Conservation (phyloP, 495 filamentous ascomycete species). For the Cudoniella acicularis region DNA sequence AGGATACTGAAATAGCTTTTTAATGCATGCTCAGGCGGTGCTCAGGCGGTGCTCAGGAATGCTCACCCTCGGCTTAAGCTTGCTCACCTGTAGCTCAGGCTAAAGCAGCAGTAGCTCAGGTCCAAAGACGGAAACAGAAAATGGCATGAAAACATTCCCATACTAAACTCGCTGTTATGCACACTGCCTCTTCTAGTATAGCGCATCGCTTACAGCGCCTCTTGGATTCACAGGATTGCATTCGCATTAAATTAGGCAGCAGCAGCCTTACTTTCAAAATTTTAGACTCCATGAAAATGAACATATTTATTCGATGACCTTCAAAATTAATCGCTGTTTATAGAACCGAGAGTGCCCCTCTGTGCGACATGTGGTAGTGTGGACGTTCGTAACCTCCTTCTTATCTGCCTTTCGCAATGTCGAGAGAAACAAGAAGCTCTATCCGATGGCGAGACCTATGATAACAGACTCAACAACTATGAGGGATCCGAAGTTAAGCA, state of each 20-base stretch:
- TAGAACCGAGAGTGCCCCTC: conserved; percentile 13
- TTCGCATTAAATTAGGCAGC: conserved; percentile 13
- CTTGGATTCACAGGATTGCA: too few relatives aligned
- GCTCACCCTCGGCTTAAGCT: too few relatives aligned
- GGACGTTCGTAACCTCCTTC: conserved; percentile 13
- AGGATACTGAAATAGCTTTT: too few relatives aligned
- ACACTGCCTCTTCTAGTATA: too few relatives aligned
- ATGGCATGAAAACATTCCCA: too few relatives aligned
- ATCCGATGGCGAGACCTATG: conserved; percentile 10
- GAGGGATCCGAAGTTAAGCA: conserved; percentile 20
- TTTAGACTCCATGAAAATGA: conserved; percentile 13
- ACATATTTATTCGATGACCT: conserved; percentile 11
- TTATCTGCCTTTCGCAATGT: conserved; percentile 17
- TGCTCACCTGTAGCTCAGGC: too few relatives aligned
- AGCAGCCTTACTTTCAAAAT: conserved; percentile 10
- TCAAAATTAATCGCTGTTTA: conserved; percentile 9
- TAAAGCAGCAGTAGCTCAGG: too few relatives aligned
- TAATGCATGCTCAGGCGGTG: too few relatives aligned
- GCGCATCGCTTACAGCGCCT: too few relatives aligned
- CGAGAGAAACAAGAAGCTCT: conserved; percentile 19
- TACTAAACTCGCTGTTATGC: too few relatives aligned
- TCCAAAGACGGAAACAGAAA: too few relatives aligned
- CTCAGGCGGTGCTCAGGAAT: too few relatives aligned
- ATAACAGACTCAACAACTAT: conserved; percentile 12
- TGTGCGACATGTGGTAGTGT: conserved; percentile 16